These are phyloP conservation scores for Pythium plurisporium DNA, from an alignment of 352 stramenopile genomes.

Conservation along the genomic window DNA sequence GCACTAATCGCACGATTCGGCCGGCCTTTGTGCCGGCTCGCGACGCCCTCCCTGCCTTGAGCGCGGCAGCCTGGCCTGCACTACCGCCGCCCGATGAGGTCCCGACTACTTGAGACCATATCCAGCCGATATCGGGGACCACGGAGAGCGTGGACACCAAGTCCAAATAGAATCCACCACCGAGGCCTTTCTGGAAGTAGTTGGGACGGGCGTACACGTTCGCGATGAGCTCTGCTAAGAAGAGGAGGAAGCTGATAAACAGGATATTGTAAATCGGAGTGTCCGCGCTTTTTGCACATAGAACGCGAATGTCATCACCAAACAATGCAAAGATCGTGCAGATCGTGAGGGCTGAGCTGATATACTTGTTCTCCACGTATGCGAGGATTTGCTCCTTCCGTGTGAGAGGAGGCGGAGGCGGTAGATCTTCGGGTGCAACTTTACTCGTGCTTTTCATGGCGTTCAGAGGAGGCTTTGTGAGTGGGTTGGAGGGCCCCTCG, in stretches of 20 bases:
- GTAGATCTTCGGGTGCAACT: slow-evolving; percentile 56
- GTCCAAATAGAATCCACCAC: slow-evolving; percentile 93
- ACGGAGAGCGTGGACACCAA: slow-evolving; percentile 92
- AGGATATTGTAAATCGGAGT: slow-evolving; percentile 72
- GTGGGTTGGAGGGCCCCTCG: slow-evolving; percentile 21
- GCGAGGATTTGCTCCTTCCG: slow-evolving; percentile 40
- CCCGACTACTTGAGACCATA: slow-evolving; percentile 62
- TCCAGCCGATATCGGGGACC: slow-evolving; percentile 87
- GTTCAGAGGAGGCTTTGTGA: slow-evolving; percentile 18
- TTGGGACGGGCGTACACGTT: slow-evolving; percentile 70
- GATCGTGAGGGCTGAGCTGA: slow-evolving; percentile 59
- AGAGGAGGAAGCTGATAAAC: slow-evolving; percentile 76
- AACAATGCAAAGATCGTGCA: slow-evolving; percentile 88
- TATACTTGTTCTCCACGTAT: slow-evolving; percentile 66
- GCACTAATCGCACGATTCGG: slow-evolving; percentile 89
- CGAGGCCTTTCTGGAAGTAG: slow-evolving; percentile 72
- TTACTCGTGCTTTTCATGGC: slow-evolving; percentile 52
- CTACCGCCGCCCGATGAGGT: slow-evolving; percentile 19
- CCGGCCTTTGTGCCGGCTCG: slow-evolving; percentile 84
- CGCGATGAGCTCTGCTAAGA: slow-evolving; percentile 55
- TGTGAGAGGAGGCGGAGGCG: slow-evolving; percentile 26
- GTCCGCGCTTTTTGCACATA: slow-evolving; percentile 64
- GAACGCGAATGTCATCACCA: slow-evolving; percentile 79
- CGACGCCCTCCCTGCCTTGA: slow-evolving; percentile 83
- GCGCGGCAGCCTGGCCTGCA: slow-evolving; percentile 50